phyloP scores from a whole-genome alignment of 169 alveolate species.

The Cyclospora cayetanensis region DNA sequence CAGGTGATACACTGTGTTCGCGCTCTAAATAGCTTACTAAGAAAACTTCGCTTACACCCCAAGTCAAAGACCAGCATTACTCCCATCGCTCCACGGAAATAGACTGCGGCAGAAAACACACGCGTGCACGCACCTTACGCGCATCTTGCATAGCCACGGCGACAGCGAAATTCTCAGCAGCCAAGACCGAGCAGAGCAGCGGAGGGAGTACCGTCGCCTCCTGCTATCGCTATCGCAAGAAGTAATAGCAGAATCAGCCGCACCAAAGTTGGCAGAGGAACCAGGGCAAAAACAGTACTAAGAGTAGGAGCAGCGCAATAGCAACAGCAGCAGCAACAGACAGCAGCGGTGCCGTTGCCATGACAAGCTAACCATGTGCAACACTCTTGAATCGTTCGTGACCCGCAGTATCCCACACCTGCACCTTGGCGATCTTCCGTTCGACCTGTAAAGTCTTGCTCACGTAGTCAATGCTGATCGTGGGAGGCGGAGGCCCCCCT shows the following conservation, averaged over 20 bases:
- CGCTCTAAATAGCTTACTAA: background rate
- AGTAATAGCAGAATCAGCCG: too few relatives aligned
- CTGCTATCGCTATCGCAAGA: background rate
- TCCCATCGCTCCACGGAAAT: conserved; percentile 61
- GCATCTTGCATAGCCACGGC: background rate
- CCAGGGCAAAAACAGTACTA: background rate
- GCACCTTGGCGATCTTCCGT: conserved; percentile 84
- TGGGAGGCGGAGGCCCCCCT: background rate
- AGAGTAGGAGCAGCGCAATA: background rate
- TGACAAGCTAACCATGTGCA: conserved; percentile 76
- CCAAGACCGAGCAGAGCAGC: conserved; percentile 51
- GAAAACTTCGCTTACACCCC: background rate
- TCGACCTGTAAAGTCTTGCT: conserved; percentile 75
- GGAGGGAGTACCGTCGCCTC: background rate
- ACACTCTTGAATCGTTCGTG: conserved; percentile 88
- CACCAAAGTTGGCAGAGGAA: background rate
- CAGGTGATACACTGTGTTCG: too few relatives aligned
- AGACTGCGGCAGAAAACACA: conserved; percentile 15
- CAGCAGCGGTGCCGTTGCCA: background rate
- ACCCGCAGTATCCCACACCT: conserved; percentile 87
- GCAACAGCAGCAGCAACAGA: conserved; percentile 25
- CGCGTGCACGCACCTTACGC: background rate
- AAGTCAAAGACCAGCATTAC: conserved; percentile 39
- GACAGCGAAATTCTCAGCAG: background rate
- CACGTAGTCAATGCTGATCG: conserved; percentile 88